Percentiles rank a stretch among this genome's conserved stretches.
Evolutionary conservation across 2,329 filamentous ascomycete species (phyloP).

Genomic region (Clonostachys byssicola): DNA sequence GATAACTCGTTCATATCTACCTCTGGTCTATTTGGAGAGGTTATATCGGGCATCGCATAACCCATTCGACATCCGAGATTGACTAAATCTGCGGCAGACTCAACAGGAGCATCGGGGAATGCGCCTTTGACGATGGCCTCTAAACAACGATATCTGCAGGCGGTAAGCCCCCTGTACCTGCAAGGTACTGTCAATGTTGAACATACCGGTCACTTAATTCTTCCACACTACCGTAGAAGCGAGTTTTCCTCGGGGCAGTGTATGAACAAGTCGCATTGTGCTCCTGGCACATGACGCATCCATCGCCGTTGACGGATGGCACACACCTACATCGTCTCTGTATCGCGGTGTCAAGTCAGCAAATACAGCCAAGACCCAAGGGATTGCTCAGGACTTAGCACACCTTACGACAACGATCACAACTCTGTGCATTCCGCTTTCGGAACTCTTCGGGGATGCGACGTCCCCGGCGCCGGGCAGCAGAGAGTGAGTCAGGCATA

Average conservation of each 20-base stretch:
- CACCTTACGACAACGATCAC: constrained; percentile 27
- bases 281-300: constrained; percentile 23
- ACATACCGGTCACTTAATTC: constrained; percentile 25
- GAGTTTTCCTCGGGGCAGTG: constrained; percentile 25
- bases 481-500: constrained; percentile 7
- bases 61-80: constrained; percentile 20
- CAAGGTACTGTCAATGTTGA: constrained; percentile 1
- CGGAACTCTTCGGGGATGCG: constrained; percentile 26
- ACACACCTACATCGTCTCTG: constrained; percentile 28
- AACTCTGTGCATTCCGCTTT: constrained; percentile 26
- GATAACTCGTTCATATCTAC: constrained; percentile 9
- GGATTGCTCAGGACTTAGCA: constrained; percentile 2
- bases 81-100: constrained; percentile 19
- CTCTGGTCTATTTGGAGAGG: constrained; percentile 6
- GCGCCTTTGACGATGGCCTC: constrained; percentile 26
- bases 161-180: not conserved
- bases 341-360: not conserved
- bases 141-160: constrained; percentile 18
- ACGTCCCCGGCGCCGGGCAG: constrained; percentile 18
- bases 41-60: constrained; percentile 24
- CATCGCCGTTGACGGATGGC: constrained; percentile 15
- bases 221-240: constrained; percentile 29
- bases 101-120: constrained; percentile 21
- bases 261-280: constrained; percentile 24
- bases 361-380: too few relatives aligned